Conservation (phyloP, 2,329 filamentous ascomycete genomes). For the Neopestalotiopsis rosae region DNA sequence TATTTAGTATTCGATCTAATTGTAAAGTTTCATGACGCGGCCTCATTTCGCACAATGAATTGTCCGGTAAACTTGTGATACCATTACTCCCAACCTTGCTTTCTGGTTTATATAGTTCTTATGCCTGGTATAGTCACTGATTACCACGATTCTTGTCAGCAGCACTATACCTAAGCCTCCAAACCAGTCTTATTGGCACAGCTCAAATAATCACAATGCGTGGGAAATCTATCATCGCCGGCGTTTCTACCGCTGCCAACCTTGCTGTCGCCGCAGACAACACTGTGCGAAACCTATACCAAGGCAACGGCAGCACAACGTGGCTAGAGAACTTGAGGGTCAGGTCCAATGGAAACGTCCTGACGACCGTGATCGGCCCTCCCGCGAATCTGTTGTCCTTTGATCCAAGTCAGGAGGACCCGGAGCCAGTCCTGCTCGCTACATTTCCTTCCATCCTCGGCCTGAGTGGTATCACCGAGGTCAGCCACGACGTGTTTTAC, state of each 20-base stretch:
- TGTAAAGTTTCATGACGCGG: not conserved
- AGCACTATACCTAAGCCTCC: not conserved
- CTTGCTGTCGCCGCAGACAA: not conserved
- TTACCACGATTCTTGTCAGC: too few relatives aligned
- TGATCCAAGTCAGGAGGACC: not conserved
- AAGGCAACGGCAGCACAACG: slow-evolving; percentile 3
- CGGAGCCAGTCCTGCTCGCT: not conserved
- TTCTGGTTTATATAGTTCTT: not conserved
- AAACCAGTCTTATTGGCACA: not conserved
- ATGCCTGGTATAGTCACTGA: not conserved
- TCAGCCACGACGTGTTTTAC: slow-evolving; percentile 9
- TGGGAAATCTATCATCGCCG: not conserved
- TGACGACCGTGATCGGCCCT: slow-evolving; percentile 3
- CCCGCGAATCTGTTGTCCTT: not conserved
- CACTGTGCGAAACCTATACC: not conserved
- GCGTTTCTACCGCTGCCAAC: not conserved
- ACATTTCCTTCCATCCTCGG: slow-evolving; percentile 5
- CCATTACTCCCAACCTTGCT: not conserved
- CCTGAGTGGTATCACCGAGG: not conserved
- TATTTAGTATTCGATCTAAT: not conserved
- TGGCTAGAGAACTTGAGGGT: not conserved
- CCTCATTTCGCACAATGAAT: not conserved
- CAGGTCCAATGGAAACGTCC: not conserved
- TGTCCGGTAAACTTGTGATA: not conserved
- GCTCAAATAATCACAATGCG: not conserved